Percentiles rank a stretch among this genome's conserved stretches.
These are phyloP conservation scores for Laetiporus sulphureus DNA, from an alignment of 1,284 basidiomycete genomes.

Conservation along the genomic window DNA sequence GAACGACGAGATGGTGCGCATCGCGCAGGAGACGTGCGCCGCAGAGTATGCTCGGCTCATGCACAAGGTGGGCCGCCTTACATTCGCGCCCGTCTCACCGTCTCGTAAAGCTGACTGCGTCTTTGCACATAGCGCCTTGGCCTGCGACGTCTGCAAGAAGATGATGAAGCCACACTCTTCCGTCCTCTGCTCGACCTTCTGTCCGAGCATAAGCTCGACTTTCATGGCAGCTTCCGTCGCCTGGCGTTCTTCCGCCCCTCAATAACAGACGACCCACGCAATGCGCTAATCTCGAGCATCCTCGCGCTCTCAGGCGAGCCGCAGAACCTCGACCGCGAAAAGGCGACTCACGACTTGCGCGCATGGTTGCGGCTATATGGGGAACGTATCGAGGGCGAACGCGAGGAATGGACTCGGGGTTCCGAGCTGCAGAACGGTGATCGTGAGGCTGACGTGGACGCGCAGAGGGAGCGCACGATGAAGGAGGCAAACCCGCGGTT, in stretches of 20 bases:
- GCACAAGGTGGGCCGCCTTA: conserved; percentile 46
- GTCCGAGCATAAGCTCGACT: conserved; percentile 69
- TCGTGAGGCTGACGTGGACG: conserved; percentile 28
- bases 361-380: conserved; percentile 69
- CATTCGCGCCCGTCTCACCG: neutral
- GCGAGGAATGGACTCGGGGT: conserved; percentile 37
- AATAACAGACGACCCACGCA: conserved; percentile 23
- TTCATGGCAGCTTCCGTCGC: conserved; percentile 74
- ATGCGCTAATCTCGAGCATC: conserved; percentile 42
- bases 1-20: conserved; percentile 51
- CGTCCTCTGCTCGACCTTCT: conserved; percentile 67
- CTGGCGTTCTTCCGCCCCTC: conserved; percentile 61
- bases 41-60: conserved; percentile 59
- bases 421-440: too few relatives aligned
- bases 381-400: conserved; percentile 51
- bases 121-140: conserved; percentile 58
- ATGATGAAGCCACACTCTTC: conserved; percentile 56
- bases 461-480: conserved; percentile 40
- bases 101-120: neutral
- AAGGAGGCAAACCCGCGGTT: conserved; percentile 76
- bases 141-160: conserved; percentile 43
- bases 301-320: conserved; percentile 42
- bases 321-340: conserved; percentile 33
- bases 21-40: conserved; percentile 49
- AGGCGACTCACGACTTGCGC: conserved; percentile 44